Evolutionary conservation across 2,329 filamentous ascomycete species (phyloP), one percentile per base, ranked within the genome.

Genomic region (Septoria petroselini): DNA sequence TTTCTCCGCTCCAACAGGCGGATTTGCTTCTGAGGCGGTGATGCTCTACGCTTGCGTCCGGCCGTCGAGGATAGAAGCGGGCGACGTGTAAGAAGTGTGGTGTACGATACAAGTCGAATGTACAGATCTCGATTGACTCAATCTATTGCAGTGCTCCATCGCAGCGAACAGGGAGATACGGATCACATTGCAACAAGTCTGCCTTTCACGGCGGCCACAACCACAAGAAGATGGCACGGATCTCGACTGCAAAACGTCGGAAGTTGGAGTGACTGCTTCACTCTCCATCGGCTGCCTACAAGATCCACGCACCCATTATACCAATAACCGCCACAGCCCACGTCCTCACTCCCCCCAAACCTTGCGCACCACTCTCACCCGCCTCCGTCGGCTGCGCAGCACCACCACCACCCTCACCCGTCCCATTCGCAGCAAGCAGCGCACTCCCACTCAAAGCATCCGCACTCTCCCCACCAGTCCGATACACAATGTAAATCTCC

Each of bases 401-500:
- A n/a, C 42, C 14, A 17, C 41, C 31, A 25, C 41, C 41, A 17
- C 15, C 14, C 2, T 14, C 31, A 45, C 19, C n/a, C 17, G 21
- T 45, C 2, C 21, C 42, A 14, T 12, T 45, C 9, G 42, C 31
- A 8, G 30, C 42, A n/a, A 45, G n/a, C n/a, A n/a, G n/a, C n/a
- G n/a, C n/a, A n/a, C n/a, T n/a, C n/a, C n/a, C 42, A 3, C 30
- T 23, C 19, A 45, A 45, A 8, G 23, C 31, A 15, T 45, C 29
- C 3, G 29, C 42, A 7, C 17, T 14, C 15, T n/a, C n/a, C 8
- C 42, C 42, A 9, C 37, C 42, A 30, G 35, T 31, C 17, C 31
- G 45, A 12, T 48, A 41, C 8, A 74, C 59, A 30, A 85, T 76
- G 58, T 79, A 86, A 30, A 87, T 76, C 71, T 86, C 83, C 4